phyloP scores from a whole-genome alignment of 768 basidiomycete species.

The Tulasnella sp. region DNA sequence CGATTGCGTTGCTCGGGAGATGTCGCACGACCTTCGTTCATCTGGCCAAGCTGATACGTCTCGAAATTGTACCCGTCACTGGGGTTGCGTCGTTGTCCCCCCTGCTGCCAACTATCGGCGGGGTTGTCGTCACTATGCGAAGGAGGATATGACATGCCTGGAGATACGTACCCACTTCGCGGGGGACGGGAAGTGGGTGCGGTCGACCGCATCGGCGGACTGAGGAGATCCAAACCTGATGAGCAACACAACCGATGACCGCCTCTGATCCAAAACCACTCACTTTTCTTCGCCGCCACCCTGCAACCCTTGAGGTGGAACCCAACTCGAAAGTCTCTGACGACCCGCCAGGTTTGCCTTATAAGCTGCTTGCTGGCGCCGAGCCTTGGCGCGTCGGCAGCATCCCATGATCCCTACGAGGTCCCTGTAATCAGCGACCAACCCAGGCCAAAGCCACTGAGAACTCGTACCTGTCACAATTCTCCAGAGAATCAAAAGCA shows the following conservation, averaged over 20 bases:
- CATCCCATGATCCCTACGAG: background rate
- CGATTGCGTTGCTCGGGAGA: background rate
- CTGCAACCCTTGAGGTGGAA: background rate
- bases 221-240: background rate
- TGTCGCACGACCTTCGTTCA: background rate
- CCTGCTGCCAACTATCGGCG: background rate
- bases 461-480: constrained; percentile 35
- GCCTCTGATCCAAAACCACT: background rate
- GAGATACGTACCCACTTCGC: constrained; percentile 16
- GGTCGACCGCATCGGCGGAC: constrained; percentile 2
- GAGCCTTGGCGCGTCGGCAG: background rate
- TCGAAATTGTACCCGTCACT: background rate
- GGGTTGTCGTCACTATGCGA: background rate
- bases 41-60: background rate
- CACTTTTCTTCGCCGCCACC: background rate
- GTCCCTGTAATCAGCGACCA: background rate
- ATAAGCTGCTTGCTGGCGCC: background rate
- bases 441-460: background rate
- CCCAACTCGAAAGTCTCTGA: constrained; percentile 2
- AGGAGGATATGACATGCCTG: constrained; percentile 20
- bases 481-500: constrained; percentile 54
- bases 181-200: background rate
- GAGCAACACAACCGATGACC: background rate
- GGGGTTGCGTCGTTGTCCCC: background rate
- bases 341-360: background rate